Evolutionary conservation across 139 green algal genomes (phyloP), one percentile per base, ranked within the genome.

Genomic region (Micractinium sp.): DNA sequence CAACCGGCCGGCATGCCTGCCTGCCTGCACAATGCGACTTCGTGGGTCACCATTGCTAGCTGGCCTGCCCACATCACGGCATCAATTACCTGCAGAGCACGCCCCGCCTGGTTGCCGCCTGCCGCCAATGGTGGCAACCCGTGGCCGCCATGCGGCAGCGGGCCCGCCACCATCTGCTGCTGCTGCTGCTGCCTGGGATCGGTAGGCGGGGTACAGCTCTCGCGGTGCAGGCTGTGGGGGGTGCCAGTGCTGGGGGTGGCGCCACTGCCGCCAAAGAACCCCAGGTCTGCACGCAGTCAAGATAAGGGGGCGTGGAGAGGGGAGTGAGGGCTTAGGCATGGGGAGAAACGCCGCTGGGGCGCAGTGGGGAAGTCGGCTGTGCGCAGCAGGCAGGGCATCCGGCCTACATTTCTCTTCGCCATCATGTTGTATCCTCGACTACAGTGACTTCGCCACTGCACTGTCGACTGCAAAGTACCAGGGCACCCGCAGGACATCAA

Each of bases 211-310:
- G 35, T 63, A 66, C 82, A 36, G 38, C 53, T 66, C 38, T 79
- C 16, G 33, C 78, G 75, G 25, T 23, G 88, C n/a, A 89, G 66
- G 39, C 38, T 81, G 27, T 87, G 66, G 13, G 83, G 83, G 2
- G 83, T 87, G 67, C 83, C 83, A 14, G 47, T 86, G n/a, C 41
- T 79, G 22, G 76, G 82, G 13, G 81, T 79, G 73, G 39, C 36
- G 27, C 82, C 63, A 2, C 12, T 31, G 18, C 41, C 61, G 4
- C 35, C 82, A 78, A 87, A 33, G n/a, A 79, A 35, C 25, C 38
- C 35, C 35, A 22, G 61, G 1, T 87, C 82, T 87, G 63, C 63
- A 69, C 23, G 23, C 25, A 53, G 19, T 18, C 35, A 73, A 56
- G 47, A 9, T 16, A 9, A 56, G 9, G 47, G 47, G 9, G 47